A percentile compares a stretch with the other conserved stretches of the same genome.
These are phyloP conservation scores for Melanopsichium pennsylvanicum DNA, from an alignment of 1,284 basidiomycete species.

Conservation along the genomic window DNA sequence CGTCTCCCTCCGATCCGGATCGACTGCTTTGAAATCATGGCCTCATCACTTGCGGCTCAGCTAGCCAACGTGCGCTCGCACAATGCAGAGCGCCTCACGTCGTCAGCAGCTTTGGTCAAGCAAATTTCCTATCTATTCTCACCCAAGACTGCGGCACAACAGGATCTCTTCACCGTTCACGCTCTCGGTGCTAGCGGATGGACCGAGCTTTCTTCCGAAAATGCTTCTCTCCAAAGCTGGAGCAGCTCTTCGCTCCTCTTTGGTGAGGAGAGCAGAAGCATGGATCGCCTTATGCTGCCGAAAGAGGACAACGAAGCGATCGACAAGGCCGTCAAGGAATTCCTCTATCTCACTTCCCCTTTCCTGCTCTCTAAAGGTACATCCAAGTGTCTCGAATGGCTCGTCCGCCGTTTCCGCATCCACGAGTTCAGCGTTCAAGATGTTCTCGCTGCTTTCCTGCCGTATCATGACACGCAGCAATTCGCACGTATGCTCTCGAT, in stretches of 20 bases:
- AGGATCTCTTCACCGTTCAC: conserved; percentile 79
- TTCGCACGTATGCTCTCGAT: conserved; percentile 93
- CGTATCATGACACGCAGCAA: conserved; percentile 93
- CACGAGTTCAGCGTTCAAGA: conserved; percentile 89
- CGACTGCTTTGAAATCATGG: conserved; percentile 68
- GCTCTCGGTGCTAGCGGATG: conserved; percentile 83
- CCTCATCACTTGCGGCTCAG: conserved; percentile 82
- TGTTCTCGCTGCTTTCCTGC: conserved; percentile 84
- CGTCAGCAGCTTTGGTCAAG: conserved; percentile 71
- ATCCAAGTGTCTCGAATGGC: conserved; percentile 92
- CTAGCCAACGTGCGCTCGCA: conserved; percentile 81
- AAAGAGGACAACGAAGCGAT: conserved; percentile 74
- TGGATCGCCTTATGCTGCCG: conserved; percentile 83
- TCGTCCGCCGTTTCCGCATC: conserved; percentile 90
- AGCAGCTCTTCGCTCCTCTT: conserved; percentile 76
- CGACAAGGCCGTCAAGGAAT: conserved; percentile 73
- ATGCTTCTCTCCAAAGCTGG: conserved; percentile 48
- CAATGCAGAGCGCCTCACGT: conserved; percentile 78
- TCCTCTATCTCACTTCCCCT: conserved; percentile 78
- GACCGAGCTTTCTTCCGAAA: conserved; percentile 70
- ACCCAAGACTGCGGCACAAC: conserved; percentile 56
- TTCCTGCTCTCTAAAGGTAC: conserved; percentile 83
- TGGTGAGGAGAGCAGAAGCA: conserved; percentile 77
- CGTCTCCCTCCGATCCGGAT: not conserved
- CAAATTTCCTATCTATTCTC: conserved; percentile 81